Percentiles rank a stretch among this genome's conserved stretches.
Conservation (phyloP, 805 yeast species). For the Tetrapisispora phaffii region DNA sequence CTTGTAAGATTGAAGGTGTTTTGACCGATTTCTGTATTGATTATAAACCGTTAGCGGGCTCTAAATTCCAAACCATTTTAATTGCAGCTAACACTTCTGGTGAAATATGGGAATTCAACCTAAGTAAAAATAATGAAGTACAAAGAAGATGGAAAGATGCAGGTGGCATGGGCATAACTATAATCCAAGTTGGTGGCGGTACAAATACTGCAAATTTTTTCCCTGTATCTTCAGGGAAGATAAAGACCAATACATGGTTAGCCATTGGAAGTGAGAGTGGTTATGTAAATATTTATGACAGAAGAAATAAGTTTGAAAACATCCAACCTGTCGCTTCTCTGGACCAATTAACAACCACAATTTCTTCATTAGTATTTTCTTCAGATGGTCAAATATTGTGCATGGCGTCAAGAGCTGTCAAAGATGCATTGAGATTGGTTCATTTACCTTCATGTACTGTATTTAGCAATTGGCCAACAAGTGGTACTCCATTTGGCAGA, state of each 20-base stretch:
- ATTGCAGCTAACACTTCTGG: conserved; percentile 68
- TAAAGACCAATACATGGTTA: conserved; percentile 52
- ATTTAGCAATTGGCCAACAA: conserved; percentile 93
- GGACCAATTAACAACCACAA: conserved; percentile 73
- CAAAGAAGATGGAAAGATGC: conserved; percentile 72
- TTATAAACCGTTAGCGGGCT: conserved; percentile 21
- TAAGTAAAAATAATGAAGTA: conserved; percentile 39
- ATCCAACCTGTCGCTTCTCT: conserved; percentile 47
- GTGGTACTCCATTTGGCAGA: conserved; percentile 91
- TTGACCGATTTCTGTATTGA: conserved; percentile 56
- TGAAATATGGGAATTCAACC: conserved; percentile 80
- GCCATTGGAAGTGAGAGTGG: conserved; percentile 90
- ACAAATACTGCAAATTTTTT: conserved; percentile 22
- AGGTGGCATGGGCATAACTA: conserved; percentile 77
- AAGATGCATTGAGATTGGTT: conserved; percentile 77
- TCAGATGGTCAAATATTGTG: conserved; percentile 84
- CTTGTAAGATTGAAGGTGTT: conserved; percentile 82
- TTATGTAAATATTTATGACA: conserved; percentile 77
- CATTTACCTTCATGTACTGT: conserved; percentile 84
- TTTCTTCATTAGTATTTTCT: conserved; percentile 63
- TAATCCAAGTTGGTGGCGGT: conserved; percentile 60
- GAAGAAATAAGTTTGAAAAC: conserved; percentile 22
- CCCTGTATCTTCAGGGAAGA: conserved; percentile 13
- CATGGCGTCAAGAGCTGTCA: conserved; percentile 73
- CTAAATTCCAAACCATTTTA: conserved; percentile 29